Base-by-base conservation (phyloP, 306 rosid species). In the Neltuma alba region DNA sequence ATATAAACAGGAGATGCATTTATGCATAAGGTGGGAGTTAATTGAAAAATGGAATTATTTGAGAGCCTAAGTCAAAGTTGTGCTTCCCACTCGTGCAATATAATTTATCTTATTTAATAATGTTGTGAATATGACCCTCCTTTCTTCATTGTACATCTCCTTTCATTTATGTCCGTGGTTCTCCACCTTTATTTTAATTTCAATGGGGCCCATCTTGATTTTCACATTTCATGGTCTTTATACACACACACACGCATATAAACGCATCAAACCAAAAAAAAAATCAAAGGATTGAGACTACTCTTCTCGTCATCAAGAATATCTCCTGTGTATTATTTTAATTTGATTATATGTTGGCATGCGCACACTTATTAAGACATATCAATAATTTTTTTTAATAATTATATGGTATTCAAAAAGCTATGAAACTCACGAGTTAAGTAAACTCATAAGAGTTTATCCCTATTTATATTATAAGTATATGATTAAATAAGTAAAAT, bases 21-120 rank as follows among this genome's bases (percentile, higher is more conserved):
- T 55, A 83, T 25, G 78, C 33, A 36, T 45, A 71, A 65, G 47
- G 76, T 76, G 58, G 70, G 47, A 67, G 40, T 48, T 61, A 30
- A 52, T 52, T 52, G 28, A n/a, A n/a, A 80, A 25, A 65, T 74
- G 23, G 10, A 20, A 79, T 60, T 72, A 73, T 65, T 38, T 72
- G 50, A 18, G 23, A 57, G 30, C 23, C 21, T 40, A 81, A 74
- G 85, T 87, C 85, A 82, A 80, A 54, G 85, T 79, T 70, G 71
- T 55, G 63, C 63, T 21, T 23, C 30, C 61, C 61, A 47, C 86
- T 85, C 88, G 87, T 87, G 90, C 90, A 74, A 33, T 15, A 57
- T 5, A 34, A 20, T 33, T 58, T 18, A 4, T 4, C 31, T 79
- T 27, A 71, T 54, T n/a, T 23, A 54, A 54, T 54, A n/a, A 54